Conservation (phyloP, 495 filamentous ascomycete species). For the Pyrenopolyporus hunteri region DNA sequence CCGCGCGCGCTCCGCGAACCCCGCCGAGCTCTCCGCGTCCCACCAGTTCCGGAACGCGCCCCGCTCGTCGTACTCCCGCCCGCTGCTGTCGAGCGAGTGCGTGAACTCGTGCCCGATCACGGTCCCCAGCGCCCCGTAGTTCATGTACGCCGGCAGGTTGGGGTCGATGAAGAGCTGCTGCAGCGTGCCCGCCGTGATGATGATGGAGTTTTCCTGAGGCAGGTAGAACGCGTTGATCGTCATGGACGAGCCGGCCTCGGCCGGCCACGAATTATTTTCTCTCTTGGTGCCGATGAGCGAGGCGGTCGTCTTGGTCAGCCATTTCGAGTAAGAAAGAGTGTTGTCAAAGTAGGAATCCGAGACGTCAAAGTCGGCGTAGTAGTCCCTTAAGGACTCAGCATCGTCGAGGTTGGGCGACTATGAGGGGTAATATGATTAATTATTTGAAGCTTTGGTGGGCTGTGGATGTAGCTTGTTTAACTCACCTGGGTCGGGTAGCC, state of each 20-base stretch:
- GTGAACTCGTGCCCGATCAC: slow-evolving; percentile 71
- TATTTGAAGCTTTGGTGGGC: neutral
- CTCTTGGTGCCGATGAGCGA: slow-evolving; percentile 30
- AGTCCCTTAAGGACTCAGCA: slow-evolving; percentile 57
- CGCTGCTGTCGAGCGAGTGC: slow-evolving; percentile 70
- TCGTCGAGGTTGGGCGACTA: slow-evolving; percentile 62
- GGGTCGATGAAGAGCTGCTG: slow-evolving; percentile 66
- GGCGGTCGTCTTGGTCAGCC: neutral
- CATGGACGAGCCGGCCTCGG: slow-evolving; percentile 24
- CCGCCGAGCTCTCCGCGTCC: slow-evolving; percentile 59
- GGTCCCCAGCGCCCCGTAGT: slow-evolving; percentile 68
- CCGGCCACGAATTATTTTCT: slow-evolving; percentile 53
- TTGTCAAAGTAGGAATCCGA: slow-evolving; percentile 64
- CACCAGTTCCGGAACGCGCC: slow-evolving; percentile 71
- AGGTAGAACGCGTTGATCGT: slow-evolving; percentile 31
- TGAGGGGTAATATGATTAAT: neutral
- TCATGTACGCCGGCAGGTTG: slow-evolving; percentile 63
- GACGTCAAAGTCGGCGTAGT: slow-evolving; percentile 60
- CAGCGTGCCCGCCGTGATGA: slow-evolving; percentile 71
- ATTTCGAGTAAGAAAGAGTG: slow-evolving; percentile 23
- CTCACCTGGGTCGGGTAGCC: slow-evolving; percentile 23
- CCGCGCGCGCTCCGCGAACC: slow-evolving; percentile 63
- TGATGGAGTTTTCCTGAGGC: slow-evolving; percentile 53
- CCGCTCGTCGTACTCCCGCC: slow-evolving; percentile 65
- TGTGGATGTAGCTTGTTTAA: neutral